Evolutionary conservation across 192 early-diverging fungal genomes (phyloP).

Genomic region (Entomortierella lignicola): DNA sequence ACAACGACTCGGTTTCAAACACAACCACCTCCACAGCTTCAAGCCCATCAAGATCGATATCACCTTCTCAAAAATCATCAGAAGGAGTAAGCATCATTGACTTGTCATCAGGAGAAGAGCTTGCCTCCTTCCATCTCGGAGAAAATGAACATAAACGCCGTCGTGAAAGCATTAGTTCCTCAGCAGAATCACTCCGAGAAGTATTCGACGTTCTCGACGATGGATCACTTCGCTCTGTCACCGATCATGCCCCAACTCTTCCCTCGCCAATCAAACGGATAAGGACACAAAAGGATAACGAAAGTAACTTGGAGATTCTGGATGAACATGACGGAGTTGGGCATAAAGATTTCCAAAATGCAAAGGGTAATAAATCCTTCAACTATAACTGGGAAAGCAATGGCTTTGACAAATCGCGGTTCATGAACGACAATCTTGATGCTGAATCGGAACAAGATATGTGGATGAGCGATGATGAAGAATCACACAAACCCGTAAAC

Average conservation of each 20-base stretch:
- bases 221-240: slow-evolving; percentile 23
- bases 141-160: slow-evolving; percentile 46
- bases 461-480: slow-evolving; percentile 10
- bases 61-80: not conserved
- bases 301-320: not conserved
- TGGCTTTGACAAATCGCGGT: no score
- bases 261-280: slow-evolving; percentile 36
- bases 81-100: slow-evolving; percentile 38
- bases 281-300: not conserved
- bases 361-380: not conserved
- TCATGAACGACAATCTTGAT: not conserved
- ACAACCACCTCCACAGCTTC: not conserved
- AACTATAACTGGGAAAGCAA: no score
- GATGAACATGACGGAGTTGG: not conserved
- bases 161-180: slow-evolving; percentile 17
- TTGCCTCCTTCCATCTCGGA: slow-evolving; percentile 22
- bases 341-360: not conserved
- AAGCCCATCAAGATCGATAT: not conserved
- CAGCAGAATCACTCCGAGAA: slow-evolving; percentile 30
- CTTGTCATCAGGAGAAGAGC: slow-evolving; percentile 40
- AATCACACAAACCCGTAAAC: not conserved
- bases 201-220: slow-evolving; percentile 41
- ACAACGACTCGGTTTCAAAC: not conserved
- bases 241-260: slow-evolving; percentile 33
- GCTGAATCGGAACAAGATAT: not conserved